Evolutionary conservation across 768 basidiomycete species (phyloP).

Genomic region (Boletus fagicola): DNA sequence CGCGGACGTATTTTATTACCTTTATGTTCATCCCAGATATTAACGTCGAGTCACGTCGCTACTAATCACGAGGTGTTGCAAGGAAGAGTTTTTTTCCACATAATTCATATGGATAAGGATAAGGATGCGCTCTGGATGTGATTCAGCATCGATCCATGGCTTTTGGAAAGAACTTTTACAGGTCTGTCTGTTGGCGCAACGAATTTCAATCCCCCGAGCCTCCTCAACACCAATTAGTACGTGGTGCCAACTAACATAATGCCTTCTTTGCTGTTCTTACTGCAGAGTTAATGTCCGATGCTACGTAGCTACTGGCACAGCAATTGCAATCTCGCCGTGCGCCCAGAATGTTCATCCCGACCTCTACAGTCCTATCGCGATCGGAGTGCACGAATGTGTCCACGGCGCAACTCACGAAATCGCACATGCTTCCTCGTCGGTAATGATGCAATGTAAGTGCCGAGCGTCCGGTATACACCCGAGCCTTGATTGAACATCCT

Average conservation of each 20-base stretch:
- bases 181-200: not conserved
- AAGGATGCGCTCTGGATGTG: not conserved
- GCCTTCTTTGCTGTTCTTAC: not conserved
- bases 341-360: not conserved
- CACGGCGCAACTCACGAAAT: not conserved
- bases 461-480: not conserved
- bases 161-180: not conserved
- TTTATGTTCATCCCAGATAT: constrained; percentile 22
- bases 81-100: constrained; percentile 9
- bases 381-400: not conserved
- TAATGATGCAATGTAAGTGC: constrained; percentile 4
- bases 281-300: not conserved
- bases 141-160: not conserved
- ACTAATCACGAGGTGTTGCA: constrained; percentile 18
- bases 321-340: not conserved
- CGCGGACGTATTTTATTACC: constrained; percentile 31
- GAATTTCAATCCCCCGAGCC: not conserved
- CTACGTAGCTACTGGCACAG: constrained; percentile 1
- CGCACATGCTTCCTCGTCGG: not conserved
- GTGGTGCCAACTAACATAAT: not conserved
- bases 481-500: not conserved
- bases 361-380: not conserved
- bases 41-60: constrained; percentile 13
- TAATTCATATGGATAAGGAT: constrained; percentile 11
- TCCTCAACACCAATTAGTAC: constrained; percentile 1